Evolutionary conservation across 106 monocot species (phyloP).

Genomic region (Apostasia ramifera): DNA sequence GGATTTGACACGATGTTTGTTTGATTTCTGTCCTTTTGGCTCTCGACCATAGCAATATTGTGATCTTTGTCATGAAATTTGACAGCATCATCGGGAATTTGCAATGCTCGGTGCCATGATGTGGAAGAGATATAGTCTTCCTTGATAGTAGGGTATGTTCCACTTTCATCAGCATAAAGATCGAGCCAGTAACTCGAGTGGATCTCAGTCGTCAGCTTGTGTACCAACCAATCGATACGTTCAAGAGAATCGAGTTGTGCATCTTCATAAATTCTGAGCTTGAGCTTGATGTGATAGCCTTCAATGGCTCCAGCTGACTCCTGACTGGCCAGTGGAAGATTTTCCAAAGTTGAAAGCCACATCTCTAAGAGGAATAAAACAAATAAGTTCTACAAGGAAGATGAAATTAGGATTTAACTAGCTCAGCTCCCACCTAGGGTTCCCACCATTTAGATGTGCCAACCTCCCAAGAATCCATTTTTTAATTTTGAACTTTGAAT

Average conservation of each 20-base stretch:
- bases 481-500: no score
- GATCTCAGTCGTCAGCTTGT: slow-evolving; percentile 94
- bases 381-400: not conserved
- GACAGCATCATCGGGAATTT: slow-evolving; percentile 71
- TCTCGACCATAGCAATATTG: slow-evolving; percentile 57
- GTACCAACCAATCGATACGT: slow-evolving; percentile 94
- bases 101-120: slow-evolving; percentile 81
- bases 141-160: slow-evolving; percentile 76
- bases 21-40: slow-evolving; percentile 44
- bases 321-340: slow-evolving; percentile 68
- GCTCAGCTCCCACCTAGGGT: no score
- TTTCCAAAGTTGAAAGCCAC: slow-evolving; percentile 82
- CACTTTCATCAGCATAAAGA: slow-evolving; percentile 83
- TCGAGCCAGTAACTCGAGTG: slow-evolving; percentile 96
- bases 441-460: no score
- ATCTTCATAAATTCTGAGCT: slow-evolving; percentile 86
- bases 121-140: slow-evolving; percentile 75
- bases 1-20: slow-evolving; percentile 68
- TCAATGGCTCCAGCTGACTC: slow-evolving; percentile 89
- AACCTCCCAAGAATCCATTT: no score
- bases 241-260: slow-evolving; percentile 75
- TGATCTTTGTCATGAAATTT: slow-evolving; percentile 40
- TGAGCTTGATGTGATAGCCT: slow-evolving; percentile 84
- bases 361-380: slow-evolving; percentile 55
- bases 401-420: no score